These are phyloP conservation scores for Phialophora macrospora DNA, from an alignment of 2,329 filamentous ascomycete species.

Conservation along the genomic window DNA sequence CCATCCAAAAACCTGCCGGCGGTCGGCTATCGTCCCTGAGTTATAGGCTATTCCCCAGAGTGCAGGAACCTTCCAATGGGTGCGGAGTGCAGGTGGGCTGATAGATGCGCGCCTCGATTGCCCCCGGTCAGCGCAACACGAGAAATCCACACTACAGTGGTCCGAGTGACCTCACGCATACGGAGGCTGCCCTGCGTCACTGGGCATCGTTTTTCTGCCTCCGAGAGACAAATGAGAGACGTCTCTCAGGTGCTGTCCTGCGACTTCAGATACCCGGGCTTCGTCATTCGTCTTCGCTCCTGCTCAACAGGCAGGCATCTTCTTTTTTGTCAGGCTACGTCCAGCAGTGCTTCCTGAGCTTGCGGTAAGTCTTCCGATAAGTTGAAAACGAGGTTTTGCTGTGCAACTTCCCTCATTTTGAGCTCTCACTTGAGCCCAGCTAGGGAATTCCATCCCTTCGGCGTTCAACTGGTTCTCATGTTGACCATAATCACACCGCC, in stretches of 20 bases:
- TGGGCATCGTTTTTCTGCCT: conserved; percentile 20
- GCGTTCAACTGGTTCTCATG: conserved; percentile 22
- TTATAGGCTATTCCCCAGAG: conserved; percentile 17
- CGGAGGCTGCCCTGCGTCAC: conserved; percentile 25
- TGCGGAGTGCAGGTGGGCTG: conserved; percentile 13
- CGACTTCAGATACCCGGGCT: conserved; percentile 13
- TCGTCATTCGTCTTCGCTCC: conserved; percentile 17
- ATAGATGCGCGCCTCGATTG: conserved; percentile 7
- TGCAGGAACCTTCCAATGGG: conserved; percentile 4
- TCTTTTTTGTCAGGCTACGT: not conserved
- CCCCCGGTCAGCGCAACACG: conserved; percentile 7
- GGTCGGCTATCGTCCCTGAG: conserved; percentile 9
- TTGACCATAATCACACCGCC: conserved; percentile 24
- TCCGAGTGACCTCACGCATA: conserved; percentile 36
- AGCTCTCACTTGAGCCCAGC: conserved; percentile 15
- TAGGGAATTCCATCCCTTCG: conserved; percentile 21
- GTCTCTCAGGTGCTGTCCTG: conserved; percentile 10
- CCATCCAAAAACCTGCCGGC: not conserved
- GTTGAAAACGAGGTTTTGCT: conserved; percentile 8
- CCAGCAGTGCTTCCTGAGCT: conserved; percentile 10
- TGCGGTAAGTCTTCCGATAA: conserved; percentile 33
- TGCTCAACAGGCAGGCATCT: conserved; percentile 2
- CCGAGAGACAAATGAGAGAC: conserved; percentile 24
- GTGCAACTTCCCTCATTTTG: conserved; percentile 24
- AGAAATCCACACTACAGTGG: conserved; percentile 14